Base-by-base conservation (phyloP, 805 yeast species). In the Metschnikowia reukaufii region DNA sequence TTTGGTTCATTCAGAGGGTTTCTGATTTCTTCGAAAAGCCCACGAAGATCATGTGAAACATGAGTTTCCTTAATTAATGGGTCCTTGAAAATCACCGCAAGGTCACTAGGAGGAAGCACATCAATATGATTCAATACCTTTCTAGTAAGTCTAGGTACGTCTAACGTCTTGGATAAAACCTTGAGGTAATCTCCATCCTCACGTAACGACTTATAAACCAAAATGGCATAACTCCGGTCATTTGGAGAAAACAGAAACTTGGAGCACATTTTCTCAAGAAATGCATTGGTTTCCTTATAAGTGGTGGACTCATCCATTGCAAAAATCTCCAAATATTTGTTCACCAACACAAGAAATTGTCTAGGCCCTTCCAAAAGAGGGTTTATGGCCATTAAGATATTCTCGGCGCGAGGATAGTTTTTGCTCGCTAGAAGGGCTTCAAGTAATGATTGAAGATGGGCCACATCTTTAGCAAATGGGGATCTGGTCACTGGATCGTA, bases 341-440 rank as follows among this genome's bases (percentile, higher is more conserved):
- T 88, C 50, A 86, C 73, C 31, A 87, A 86, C 54, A 83, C 81
- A 19, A 82, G 72, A 52, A 86, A 79, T 21, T 78, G 78, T 3
- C 74, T 67, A 23, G 63, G 47, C 43, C 52, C 64, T 49, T 55
- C 70, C 63, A 51, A 63, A 17, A 81, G 63, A 17, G 79, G 79
- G 41, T 82, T 75, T 39, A 88, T 70, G 2, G 90, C 83, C 44
- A 74, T 71, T 34, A 89, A 65, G 17, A 88, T 81, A 19, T 83
- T 68, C 52, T 80, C 82, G 0, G 96, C 96, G 58, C 96, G 73
- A 18, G 75, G 78, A 55, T 76, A 78, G 59, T 86, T 85, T 44
- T 76, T 76, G 29, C 86, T 77, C 36, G 81, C 79, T 27, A 89
- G 60, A 54, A 91, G 84, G 0, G 94, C 92, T 56, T 89, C 96